Evolutionary conservation across 2,329 filamentous ascomycete species (phyloP), one percentile per base, ranked within the genome.

Genomic region (Fonsecaea multimorphosa): DNA sequence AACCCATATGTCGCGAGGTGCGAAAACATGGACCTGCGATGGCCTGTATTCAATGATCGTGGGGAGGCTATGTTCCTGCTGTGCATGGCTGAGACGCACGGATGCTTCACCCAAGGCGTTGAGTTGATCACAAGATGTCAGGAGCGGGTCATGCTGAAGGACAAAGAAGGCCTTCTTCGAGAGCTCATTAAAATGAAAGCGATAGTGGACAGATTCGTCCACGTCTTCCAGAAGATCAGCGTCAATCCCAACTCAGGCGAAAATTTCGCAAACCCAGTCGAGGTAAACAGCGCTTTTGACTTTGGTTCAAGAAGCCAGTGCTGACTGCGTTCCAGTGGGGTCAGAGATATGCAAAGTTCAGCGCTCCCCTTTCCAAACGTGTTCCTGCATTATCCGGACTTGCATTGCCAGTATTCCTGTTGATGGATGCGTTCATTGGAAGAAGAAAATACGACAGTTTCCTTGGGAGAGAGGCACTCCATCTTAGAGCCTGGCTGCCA

Each of bases 291-390:
- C 29, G 19, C 12, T 31, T 9, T 14, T 52, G 9, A n/a, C 11
- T 52, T 22, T 14, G 38, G 22, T 32, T n/a, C 7, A 38, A n/a
- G 29, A n/a, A 19, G 16, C n/a, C 9, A 58, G 32, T 54, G 5
- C 54, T 63, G 40, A 63, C 19, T 46, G 7, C 11, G 19, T 49
- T 27, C 6, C 36, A 67, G 61, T 67, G 64, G 64, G 64, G 64
- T 36, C 64, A 67, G 52, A 46, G 64, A 61, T 67, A 67, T 57
- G 64, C 64, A 38, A 67, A 67, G 53, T 67, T 67, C 60, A 58
- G 51, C 22, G 64, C 64, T 34, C 64, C 64, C 11, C 55, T 67
- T 16, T 67, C 64, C 19, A 63, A 63, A 60, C 29, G 64, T 40
- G 64, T 67, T 31, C 64, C 64, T 40, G 64, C 64, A 5, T 27